These are phyloP conservation scores for Escallonia herrerae DNA, from an alignment of 129 eudicot species.

Conservation along the genomic window DNA sequence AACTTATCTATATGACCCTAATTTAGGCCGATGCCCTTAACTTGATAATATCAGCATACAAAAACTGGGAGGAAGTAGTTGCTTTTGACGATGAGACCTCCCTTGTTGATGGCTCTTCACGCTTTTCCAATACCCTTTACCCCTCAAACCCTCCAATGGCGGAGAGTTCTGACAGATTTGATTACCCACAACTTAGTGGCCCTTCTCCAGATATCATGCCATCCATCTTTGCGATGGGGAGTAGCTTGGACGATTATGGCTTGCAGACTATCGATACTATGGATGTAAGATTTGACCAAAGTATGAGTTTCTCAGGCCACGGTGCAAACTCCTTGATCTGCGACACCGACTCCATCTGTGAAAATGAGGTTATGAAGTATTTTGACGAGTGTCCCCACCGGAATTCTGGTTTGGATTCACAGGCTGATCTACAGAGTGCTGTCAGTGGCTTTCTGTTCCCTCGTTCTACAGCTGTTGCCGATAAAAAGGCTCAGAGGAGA, in stretches of 20 bases:
- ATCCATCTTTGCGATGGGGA: slow-evolving; percentile 36
- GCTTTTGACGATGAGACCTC: slow-evolving; percentile 52
- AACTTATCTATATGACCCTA: slow-evolving; percentile 2
- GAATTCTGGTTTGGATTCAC: slow-evolving; percentile 18
- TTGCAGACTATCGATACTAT: slow-evolving; percentile 42
- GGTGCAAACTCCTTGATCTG: slow-evolving; percentile 35
- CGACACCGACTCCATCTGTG: slow-evolving; percentile 26
- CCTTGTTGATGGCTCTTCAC: slow-evolving; percentile 27
- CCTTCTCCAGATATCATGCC: slow-evolving; percentile 40
- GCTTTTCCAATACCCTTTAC: slow-evolving; percentile 24
- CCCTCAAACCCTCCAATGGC: slow-evolving; percentile 20
- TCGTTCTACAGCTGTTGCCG: slow-evolving; percentile 21
- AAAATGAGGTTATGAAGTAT: slow-evolving; percentile 25
- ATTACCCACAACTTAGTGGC: slow-evolving; percentile 32
- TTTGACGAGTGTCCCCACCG: slow-evolving; percentile 28
- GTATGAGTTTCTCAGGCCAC: slow-evolving; percentile 26
- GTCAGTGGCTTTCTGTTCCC: slow-evolving; percentile 35
- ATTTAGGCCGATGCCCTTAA: slow-evolving; percentile 60
- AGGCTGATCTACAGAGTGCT: slow-evolving; percentile 35
- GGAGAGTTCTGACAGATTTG: slow-evolving; percentile 26
- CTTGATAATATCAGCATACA: slow-evolving; percentile 48
- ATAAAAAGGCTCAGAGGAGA: slow-evolving; percentile 47
- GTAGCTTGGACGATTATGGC: slow-evolving; percentile 39
- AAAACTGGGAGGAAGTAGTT: slow-evolving; percentile 38
- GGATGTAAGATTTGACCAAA: slow-evolving; percentile 35